Conservation (phyloP, 805 yeast genomes). For the Diddensiella caesifluorescens region DNA sequence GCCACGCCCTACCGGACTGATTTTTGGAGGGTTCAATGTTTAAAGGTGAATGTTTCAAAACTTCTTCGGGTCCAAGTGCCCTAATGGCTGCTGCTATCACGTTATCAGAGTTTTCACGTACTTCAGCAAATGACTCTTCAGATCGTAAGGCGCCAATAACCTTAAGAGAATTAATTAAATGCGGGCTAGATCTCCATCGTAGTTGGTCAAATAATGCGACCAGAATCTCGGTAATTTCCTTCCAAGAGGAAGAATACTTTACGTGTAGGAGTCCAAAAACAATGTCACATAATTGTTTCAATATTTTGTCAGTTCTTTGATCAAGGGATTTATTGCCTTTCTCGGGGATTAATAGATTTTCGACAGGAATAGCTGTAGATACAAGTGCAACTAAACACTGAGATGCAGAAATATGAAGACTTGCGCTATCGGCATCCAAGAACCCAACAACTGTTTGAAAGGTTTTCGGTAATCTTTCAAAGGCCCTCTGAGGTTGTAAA, state of each 20-base stretch:
- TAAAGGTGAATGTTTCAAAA: constrained; percentile 65
- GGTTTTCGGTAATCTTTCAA: constrained; percentile 52
- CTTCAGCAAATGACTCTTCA: constrained; percentile 60
- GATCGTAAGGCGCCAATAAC: constrained; percentile 84
- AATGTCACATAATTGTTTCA: constrained; percentile 45
- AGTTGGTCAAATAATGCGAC: constrained; percentile 58
- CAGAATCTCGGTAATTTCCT: constrained; percentile 65
- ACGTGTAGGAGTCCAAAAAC: constrained; percentile 61
- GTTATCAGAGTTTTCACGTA: constrained; percentile 69
- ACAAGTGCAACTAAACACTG: constrained; percentile 80
- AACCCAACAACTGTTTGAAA: constrained; percentile 56
- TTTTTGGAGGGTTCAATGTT: constrained; percentile 53
- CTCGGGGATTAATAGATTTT: constrained; percentile 39
- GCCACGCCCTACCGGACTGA: constrained; percentile 89
- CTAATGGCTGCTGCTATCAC: constrained; percentile 75
- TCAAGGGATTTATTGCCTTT: constrained; percentile 44
- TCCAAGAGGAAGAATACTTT: constrained; percentile 69
- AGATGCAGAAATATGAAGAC: constrained; percentile 67
- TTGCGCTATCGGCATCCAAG: constrained; percentile 56
- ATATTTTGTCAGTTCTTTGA: constrained; percentile 25
- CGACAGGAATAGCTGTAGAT: constrained; percentile 60
- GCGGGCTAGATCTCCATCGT: constrained; percentile 63
- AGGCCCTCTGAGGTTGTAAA: constrained; percentile 47
- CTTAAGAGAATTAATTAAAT: constrained; percentile 58
- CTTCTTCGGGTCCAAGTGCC: constrained; percentile 81